Conservation (phyloP, 495 filamentous ascomycete genomes). For the Xylaria castorea region DNA sequence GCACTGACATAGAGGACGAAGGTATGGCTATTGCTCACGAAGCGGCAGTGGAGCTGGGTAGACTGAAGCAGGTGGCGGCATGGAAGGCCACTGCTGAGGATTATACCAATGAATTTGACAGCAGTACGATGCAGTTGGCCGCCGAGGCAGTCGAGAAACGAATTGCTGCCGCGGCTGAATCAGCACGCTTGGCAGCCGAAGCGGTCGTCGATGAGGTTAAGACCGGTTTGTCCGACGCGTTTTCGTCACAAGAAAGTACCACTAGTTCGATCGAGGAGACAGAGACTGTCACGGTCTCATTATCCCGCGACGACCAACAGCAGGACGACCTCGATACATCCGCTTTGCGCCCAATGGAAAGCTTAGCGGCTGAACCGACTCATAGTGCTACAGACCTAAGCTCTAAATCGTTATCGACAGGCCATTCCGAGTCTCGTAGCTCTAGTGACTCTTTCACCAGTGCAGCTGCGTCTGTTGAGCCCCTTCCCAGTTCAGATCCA, state of each 20-base stretch:
- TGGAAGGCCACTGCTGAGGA: conserved; percentile 87
- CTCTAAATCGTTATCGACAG: neutral
- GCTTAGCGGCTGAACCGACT: conserved; percentile 26
- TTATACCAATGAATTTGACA: conserved; percentile 74
- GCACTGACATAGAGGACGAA: conserved; percentile 70
- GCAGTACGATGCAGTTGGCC: conserved; percentile 50
- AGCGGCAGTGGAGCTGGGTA: conserved; percentile 80
- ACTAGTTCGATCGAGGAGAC: neutral
- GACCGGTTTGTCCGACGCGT: conserved; percentile 8
- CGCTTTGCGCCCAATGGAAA: conserved; percentile 28
- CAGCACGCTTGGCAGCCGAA: conserved; percentile 31
- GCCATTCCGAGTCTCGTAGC: neutral
- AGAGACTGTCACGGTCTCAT: conserved; percentile 34
- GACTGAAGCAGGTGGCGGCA: conserved; percentile 82
- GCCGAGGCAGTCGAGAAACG: conserved; percentile 47
- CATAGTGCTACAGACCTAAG: conserved; percentile 26
- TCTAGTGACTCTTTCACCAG: conserved; percentile 13
- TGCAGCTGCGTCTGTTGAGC: conserved; percentile 23
- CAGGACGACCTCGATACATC: conserved; percentile 29
- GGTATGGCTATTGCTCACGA: conserved; percentile 82
- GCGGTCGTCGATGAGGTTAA: conserved; percentile 26
- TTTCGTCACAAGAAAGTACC: conserved; percentile 1
- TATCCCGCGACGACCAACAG: conserved; percentile 22
- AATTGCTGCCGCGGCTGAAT: conserved; percentile 37
- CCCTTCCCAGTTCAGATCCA: conserved; percentile 27